These are phyloP conservation scores for Silene latifolia DNA, from an alignment of 148 eudicot genomes.

Conservation along the genomic window DNA sequence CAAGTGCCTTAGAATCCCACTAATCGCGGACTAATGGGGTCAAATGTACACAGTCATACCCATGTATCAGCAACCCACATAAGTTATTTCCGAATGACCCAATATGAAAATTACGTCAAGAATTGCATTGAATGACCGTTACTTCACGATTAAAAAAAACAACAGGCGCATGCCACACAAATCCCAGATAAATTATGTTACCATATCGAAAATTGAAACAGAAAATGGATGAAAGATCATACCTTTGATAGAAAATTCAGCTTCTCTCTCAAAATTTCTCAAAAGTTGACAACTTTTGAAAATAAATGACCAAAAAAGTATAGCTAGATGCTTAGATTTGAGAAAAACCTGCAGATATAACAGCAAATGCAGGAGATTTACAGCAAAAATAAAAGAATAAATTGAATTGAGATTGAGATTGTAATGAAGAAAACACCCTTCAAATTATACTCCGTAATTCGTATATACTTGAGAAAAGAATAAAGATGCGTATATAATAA, in stretches of 20 bases:
- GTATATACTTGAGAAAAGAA: too few species aligned
- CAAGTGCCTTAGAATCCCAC: too few species aligned
- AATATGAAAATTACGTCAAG: neutral
- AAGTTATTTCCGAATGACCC: too few species aligned
- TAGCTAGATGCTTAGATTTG: neutral
- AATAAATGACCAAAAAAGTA: neutral
- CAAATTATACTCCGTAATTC: too few species aligned
- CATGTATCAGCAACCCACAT: too few species aligned
- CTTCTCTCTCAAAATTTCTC: neutral
- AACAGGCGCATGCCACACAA: neutral
- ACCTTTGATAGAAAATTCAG: neutral
- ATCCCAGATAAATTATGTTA: neutral
- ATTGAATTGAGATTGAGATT: neutral
- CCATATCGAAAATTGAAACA: neutral
- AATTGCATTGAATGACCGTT: neutral
- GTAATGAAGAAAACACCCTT: neutral
- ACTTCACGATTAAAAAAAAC: neutral
- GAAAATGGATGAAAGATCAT: neutral
- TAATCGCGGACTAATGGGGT: too few species aligned
- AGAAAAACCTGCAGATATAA: neutral
- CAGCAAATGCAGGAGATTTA: neutral
- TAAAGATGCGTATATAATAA: too few species aligned
- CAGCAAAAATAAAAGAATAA: neutral
- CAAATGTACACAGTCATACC: too few species aligned
- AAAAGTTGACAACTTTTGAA: conserved; percentile 2